Base-by-base conservation (phyloP, 176 grass and related monocot genomes). In the Neostapfia colusana region DNA sequence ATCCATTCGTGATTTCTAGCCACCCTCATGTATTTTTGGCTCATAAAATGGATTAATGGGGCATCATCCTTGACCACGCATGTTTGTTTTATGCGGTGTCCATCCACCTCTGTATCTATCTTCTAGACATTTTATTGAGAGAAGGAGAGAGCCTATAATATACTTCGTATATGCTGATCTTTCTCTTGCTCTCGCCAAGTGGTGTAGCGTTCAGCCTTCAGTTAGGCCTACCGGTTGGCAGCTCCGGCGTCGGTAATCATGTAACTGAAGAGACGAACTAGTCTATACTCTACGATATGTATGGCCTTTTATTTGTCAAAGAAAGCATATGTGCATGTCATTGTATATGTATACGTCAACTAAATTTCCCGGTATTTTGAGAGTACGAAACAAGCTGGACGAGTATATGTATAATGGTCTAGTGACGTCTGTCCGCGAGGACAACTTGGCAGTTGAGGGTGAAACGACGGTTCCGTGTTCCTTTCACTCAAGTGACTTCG, bases 211-310 rank as follows among this genome's bases (percentile, higher is more conserved):
- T 63, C 42, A 26, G 14, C 36, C 12, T 74, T 85, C 70, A 28
- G 58, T 87, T 78, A 67, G 65, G 46, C 79, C 79, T 78, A 71
- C 73, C 48, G 66, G 77, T 72, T 14, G 59, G 48, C 85, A 72
- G 69, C n/a, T 56, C 54, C 35, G 21, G 36, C 63, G 27, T 38
- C 42, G 42, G 42, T 68, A 72, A 68, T 86, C 23, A 63, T 42
- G 24, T 25, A 67, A 9, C 41, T 24, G 44, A 34, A 73, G 12
- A 59, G 3, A 23, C 17, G 20, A 39, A 55, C 14, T 42, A 5
- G 35, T 82, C 7, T 43, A 17, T 27, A 28, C 63, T 26, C 28
- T 4, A 8, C 1, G 41, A n/a, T 3, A 6, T 54, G 14, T 14
- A 4, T 70, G 18, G 38, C 14, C 7, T 18, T 0, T 40, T 66